Base-by-base conservation (phyloP, 148 eudicot genomes). In the Heliamphora exappendiculata region DNA sequence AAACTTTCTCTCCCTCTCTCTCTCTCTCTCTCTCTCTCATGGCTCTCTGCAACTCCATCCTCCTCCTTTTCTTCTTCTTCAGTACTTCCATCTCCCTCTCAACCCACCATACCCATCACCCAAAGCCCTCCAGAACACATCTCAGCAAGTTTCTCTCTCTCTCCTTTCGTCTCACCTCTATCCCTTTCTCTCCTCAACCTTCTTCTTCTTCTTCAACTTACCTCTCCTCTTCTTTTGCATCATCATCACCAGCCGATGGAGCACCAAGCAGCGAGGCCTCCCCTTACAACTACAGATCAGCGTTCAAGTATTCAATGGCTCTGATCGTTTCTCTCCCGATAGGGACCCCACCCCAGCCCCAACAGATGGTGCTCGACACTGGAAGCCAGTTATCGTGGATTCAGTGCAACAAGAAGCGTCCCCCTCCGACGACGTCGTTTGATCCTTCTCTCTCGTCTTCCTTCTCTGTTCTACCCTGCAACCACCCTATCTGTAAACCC, bases 301-400 rank as follows among this genome's bases (percentile, higher is more conserved):
- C 81, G 0, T 85, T 87, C 80, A 85, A 79, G 60, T 85, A 85
- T 60, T 83, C 90, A n/a, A 85, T 85, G 90, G 90, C 88, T 72
- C 81, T 85, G 68, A 79, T 87, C 20, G 85, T 87, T 14, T 79
- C 82, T 11, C 84, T 87, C 14, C 88, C 88, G 0, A 85, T 87
- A 3, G 90, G 90, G 33, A 87, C 90, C 45, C 90, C 90, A 31
- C 88, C 90, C 2, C 90, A 87, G 76, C 39, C 83, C n/a, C 88
- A 85, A 53, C 85, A 78, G 29, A 83, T 87, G 90, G 90, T 87
- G 16, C 57, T 87, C 54, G 90, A 87, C 75, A 87, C 90, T 12
- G 90, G 88, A 3, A 85, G 88, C 77, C 90, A 87, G 75, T 78
- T 87, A 3, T 87, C 88, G 0, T 87, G 90, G 90, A 83, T 85